Base-by-base conservation (phyloP, 179 eudicot species). In the Beta corolliflora region DNA sequence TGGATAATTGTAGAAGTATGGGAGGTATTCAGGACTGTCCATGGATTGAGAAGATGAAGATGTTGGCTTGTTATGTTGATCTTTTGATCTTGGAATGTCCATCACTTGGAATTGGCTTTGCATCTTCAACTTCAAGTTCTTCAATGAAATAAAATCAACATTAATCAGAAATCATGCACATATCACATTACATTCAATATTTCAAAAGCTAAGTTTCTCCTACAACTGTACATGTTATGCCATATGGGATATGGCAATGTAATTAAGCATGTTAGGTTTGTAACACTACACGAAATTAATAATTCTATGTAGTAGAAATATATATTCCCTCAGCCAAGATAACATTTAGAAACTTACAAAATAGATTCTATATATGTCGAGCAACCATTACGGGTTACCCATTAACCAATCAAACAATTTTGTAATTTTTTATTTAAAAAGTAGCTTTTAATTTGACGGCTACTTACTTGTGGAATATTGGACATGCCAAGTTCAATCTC, bases 401-500 rank as follows among this genome's bases (percentile, higher is more conserved):
- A 36, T 36, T 36, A 36, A 36, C 41, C 41, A 36, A 36, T 36
- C 41, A 36, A 36, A 36, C 41, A 36, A 2, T 36, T 36, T 36
- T 36, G 41, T 36, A 36, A 36, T 36, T 36, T 36, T 36, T 36
- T 36, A 36, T 36, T 3, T 3, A 3, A 36, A 36, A 36, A 3
- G 41, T 36, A 36, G 41, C 41, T 36, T 36, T 36, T 36, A 16
- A 41, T 69, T 44, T 41, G 52, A 69, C 1, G 10, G 12, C 7
- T 8, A 44, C 92, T 73, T 81, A 95, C 98, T 53, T 92, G 91
- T 67, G 90, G 65, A 29, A 87, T 84, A 74, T 16, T 64, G 19
- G 95, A 82, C 81, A 93, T 80, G 73, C 98, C 98, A 0, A 95
- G 85, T 79, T 95, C 98, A 58, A 95, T 88, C 82, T 93, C 98